These are phyloP conservation scores for Yamadazyma atmosphaerica DNA, from an alignment of 1,139 yeast genomes.

Conservation along the genomic window DNA sequence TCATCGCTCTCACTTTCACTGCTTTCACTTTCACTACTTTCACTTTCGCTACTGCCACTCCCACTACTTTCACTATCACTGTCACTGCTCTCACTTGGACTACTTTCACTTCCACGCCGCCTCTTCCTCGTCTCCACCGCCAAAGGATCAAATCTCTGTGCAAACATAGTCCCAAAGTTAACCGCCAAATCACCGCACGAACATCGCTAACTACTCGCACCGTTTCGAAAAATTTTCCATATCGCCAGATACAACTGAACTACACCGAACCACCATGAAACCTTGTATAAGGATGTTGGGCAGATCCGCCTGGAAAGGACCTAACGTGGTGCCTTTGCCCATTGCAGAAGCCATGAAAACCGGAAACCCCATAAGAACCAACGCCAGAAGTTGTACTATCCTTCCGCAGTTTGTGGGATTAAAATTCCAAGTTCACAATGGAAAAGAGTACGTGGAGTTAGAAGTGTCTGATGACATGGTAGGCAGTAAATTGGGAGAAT, in stretches of 20 bases:
- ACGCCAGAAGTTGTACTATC: conserved; percentile 91
- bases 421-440: conserved; percentile 93
- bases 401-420: conserved; percentile 94
- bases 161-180: too few relatives aligned
- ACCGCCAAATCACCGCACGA: too few relatives aligned
- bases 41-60: conserved; percentile 15
- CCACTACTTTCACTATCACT: conserved; percentile 15
- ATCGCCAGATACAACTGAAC: neutral
- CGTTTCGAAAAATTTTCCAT: conserved; percentile 4
- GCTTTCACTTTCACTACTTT: conserved; percentile 15
- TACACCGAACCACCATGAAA: conserved; percentile 60
- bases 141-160: conserved; percentile 62
- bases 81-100: too few relatives aligned
- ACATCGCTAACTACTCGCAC: neutral
- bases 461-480: conserved; percentile 95
- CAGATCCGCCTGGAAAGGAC: conserved; percentile 91
- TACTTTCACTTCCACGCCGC: too few relatives aligned
- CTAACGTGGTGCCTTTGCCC: conserved; percentile 91
- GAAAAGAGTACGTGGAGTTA: conserved; percentile 88
- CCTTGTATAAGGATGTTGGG: conserved; percentile 54
- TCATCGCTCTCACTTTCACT: conserved; percentile 14
- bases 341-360: conserved; percentile 79
- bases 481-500: conserved; percentile 94
- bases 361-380: conserved; percentile 87
- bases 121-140: conserved; percentile 18